Conservation (phyloP, 192 early-diverging fungal genomes). For the Mycoemilia scoparia region DNA sequence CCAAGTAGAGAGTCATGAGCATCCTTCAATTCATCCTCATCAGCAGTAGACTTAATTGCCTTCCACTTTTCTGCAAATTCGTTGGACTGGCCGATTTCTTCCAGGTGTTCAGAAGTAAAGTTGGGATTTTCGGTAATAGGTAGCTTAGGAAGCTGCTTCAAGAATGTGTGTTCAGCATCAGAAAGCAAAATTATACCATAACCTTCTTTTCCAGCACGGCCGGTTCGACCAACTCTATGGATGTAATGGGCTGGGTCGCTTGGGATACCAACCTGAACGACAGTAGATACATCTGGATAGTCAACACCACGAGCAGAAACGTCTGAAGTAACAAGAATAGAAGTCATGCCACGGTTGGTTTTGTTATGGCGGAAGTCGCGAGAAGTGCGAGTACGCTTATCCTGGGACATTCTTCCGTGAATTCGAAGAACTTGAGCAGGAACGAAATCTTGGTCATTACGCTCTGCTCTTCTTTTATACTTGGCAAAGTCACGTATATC, state of each 20-base stretch:
- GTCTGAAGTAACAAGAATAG: constrained; percentile 81
- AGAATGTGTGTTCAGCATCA: constrained; percentile 60
- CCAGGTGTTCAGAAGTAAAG: constrained; percentile 11
- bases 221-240: constrained; percentile 91
- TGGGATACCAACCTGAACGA: constrained; percentile 79
- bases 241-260: constrained; percentile 75
- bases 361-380: constrained; percentile 50
- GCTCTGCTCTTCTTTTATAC: not conserved
- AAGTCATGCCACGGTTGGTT: constrained; percentile 11
- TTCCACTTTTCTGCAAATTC: constrained; percentile 16
- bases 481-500: not conserved
- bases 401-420: constrained; percentile 67
- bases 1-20: constrained; percentile 28
- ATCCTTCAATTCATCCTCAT: constrained; percentile 12
- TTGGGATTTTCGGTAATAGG: constrained; percentile 33
- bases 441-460: constrained; percentile 5
- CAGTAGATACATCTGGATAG: constrained; percentile 81
- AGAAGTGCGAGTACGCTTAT: constrained; percentile 45
- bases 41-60: constrained; percentile 3
- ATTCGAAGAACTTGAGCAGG: constrained; percentile 30
- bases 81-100: constrained; percentile 5
- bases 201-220: constrained; percentile 82
- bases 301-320: constrained; percentile 96
- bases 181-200: constrained; percentile 66
- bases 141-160: constrained; percentile 36